Evolutionary conservation across 169 alveolate species (phyloP), one percentile per base, ranked within the genome.

Genomic region (Plasmodium fragile): DNA sequence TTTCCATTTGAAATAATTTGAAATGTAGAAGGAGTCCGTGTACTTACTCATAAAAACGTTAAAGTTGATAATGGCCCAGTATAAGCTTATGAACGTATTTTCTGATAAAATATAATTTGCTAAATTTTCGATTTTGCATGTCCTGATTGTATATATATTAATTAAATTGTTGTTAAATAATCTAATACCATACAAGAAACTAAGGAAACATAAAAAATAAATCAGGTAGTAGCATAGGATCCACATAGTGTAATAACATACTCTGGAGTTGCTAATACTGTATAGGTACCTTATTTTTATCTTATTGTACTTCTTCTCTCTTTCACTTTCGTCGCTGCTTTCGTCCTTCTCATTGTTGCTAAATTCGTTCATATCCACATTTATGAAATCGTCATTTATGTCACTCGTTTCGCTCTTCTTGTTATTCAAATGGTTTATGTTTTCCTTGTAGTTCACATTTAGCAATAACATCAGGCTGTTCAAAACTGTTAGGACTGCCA

Each of bases 171-270:
- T 87, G 45, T 78, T 78, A 59, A 87, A 87, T 78, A 77, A 43
- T 78, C 93, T 87, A 39, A 87, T 87, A n/a, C 93, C 93, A 87
- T 78, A 77, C 65, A 87, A 87, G 78, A 87, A 87, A 59, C 93
- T 87, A 13, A 87, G 45, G 52, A 87, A 87, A 22, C 93, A 87
- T 78, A 78, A 87, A 79, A 87, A 87, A 78, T 87, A 87, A 6
- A 87, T 87, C 71, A 49, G 81, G 49, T 87, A 87, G 81, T 87
- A 87, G 52, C 93, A 78, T 59, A 87, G 49, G 22, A 78, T 87
- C 93, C 93, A 87, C 81, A 87, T 55, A 70, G 90, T 87, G 49
- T 87, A 87, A 71, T 87, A 87, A 79, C 93, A 87, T 32, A 87
- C 49, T 72, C 75, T 55, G 16, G 93, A 87, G 59, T 87, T 87